These are phyloP conservation scores for Capronia americana DNA, from an alignment of 2,329 filamentous ascomycete species.

Conservation along the genomic window DNA sequence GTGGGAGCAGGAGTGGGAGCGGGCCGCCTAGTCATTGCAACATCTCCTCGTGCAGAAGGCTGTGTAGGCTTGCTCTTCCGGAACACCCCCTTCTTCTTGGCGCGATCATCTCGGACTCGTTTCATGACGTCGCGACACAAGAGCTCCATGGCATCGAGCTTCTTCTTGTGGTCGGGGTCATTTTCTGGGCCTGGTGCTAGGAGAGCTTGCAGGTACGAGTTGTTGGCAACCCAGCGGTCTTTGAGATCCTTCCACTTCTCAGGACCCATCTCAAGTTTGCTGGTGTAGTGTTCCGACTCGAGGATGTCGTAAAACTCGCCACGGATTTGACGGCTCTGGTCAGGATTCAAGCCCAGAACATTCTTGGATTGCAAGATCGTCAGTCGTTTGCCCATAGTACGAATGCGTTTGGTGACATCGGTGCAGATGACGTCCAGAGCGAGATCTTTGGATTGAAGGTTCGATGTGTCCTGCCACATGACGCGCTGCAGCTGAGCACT, in stretches of 20 bases:
- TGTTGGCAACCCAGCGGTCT: slow-evolving; percentile 68
- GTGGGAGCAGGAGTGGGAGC: slow-evolving; percentile 44
- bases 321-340: slow-evolving; percentile 70
- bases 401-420: slow-evolving; percentile 81
- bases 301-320: slow-evolving; percentile 71
- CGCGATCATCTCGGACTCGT: slow-evolving; percentile 71
- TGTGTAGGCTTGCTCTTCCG: slow-evolving; percentile 43
- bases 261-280: slow-evolving; percentile 73
- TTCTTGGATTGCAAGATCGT: slow-evolving; percentile 78
- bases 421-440: slow-evolving; percentile 80
- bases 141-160: slow-evolving; percentile 71
- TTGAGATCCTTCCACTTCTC: slow-evolving; percentile 76
- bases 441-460: slow-evolving; percentile 67
- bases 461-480: slow-evolving; percentile 65
- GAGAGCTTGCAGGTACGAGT: slow-evolving; percentile 61
- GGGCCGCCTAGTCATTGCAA: slow-evolving; percentile 43
- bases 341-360: slow-evolving; percentile 70
- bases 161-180: slow-evolving; percentile 62
- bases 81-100: slow-evolving; percentile 52
- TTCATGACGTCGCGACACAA: slow-evolving; percentile 80
- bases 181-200: slow-evolving; percentile 56
- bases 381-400: slow-evolving; percentile 69
- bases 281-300: slow-evolving; percentile 70
- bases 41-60: slow-evolving; percentile 49
- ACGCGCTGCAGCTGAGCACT: slow-evolving; percentile 67